phyloP scores from a whole-genome alignment of 1,139 yeast species.

The Diutina sp. region DNA sequence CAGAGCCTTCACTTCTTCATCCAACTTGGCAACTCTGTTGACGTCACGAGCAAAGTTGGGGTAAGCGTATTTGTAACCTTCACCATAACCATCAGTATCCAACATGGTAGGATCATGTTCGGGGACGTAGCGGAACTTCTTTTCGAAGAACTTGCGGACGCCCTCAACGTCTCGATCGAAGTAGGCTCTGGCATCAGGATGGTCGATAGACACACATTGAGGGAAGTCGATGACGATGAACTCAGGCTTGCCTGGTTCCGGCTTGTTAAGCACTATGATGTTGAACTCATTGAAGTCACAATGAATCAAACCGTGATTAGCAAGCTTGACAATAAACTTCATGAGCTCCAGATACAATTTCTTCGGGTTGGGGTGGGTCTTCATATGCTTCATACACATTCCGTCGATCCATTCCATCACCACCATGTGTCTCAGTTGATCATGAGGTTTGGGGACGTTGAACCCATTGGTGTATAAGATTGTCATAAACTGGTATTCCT shows the following conservation, averaged over 20 bases:
- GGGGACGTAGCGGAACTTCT: slow-evolving; percentile 66
- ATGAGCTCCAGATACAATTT: slow-evolving; percentile 72
- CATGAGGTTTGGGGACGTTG: slow-evolving; percentile 79
- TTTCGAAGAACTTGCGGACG: slow-evolving; percentile 67
- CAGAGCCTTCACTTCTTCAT: slow-evolving; percentile 78
- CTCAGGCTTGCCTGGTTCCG: slow-evolving; percentile 37
- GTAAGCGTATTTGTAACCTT: slow-evolving; percentile 63
- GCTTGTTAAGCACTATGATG: slow-evolving; percentile 65
- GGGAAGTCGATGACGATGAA: slow-evolving; percentile 91
- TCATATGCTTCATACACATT: slow-evolving; percentile 74
- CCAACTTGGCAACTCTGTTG: slow-evolving; percentile 53
- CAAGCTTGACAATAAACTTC: slow-evolving; percentile 75
- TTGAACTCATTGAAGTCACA: slow-evolving; percentile 97
- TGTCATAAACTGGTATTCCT: slow-evolving; percentile 82
- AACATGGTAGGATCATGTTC: slow-evolving; percentile 50
- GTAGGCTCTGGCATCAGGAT: slow-evolving; percentile 74
- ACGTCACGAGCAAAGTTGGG: slow-evolving; percentile 77
- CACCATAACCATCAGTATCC: slow-evolving; percentile 70
- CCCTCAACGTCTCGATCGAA: slow-evolving; percentile 91
- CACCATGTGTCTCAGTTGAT: slow-evolving; percentile 82
- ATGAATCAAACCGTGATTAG: slow-evolving; percentile 82
- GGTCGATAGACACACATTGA: slow-evolving; percentile 90
- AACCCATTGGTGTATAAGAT: slow-evolving; percentile 65
- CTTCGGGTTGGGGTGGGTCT: slow-evolving; percentile 54
- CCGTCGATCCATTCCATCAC: slow-evolving; percentile 89